These are phyloP conservation scores for Leccinum longicurvipes DNA, from an alignment of 768 basidiomycete species.

Conservation along the genomic window DNA sequence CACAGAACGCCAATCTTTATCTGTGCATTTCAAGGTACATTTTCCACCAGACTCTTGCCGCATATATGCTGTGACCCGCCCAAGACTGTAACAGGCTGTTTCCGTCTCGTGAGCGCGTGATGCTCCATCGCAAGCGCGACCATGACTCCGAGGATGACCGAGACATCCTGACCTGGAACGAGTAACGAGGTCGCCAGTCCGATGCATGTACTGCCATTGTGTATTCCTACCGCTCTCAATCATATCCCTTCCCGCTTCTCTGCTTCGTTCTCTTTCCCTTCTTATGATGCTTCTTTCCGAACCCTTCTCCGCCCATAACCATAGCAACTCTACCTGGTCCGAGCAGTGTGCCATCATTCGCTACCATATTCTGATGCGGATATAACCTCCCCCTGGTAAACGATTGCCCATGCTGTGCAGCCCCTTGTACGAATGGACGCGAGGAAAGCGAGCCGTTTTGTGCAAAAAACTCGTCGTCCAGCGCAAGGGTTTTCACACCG, in stretches of 20 bases:
- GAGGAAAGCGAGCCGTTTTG: slow-evolving; percentile 47
- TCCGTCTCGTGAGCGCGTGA: slow-evolving; percentile 63
- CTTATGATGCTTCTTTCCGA: slow-evolving; percentile 83
- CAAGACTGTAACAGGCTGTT: slow-evolving; percentile 70
- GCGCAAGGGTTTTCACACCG: slow-evolving; percentile 53
- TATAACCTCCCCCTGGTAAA: slow-evolving; percentile 66
- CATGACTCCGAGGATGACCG: slow-evolving; percentile 55
- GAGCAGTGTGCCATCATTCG: slow-evolving; percentile 73
- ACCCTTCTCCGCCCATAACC: slow-evolving; percentile 37
- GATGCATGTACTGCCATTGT: background rate
- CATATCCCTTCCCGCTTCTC: slow-evolving; percentile 91
- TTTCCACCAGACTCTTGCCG: background rate
- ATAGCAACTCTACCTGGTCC: slow-evolving; percentile 39
- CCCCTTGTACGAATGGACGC: slow-evolving; percentile 63
- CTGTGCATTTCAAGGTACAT: slow-evolving; percentile 57
- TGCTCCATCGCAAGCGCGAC: slow-evolving; percentile 71
- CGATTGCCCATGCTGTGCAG: slow-evolving; percentile 50
- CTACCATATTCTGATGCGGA: slow-evolving; percentile 81
- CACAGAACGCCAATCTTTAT: slow-evolving; percentile 78
- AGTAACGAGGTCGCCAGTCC: slow-evolving; percentile 33
- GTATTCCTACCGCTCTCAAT: slow-evolving; percentile 35
- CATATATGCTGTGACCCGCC: background rate
- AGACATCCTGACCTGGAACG: slow-evolving; percentile 73
- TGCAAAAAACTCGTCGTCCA: slow-evolving; percentile 86
- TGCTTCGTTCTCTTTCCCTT: slow-evolving; percentile 80